Evolutionary conservation across 1,284 basidiomycete species (phyloP), one percentile per base, ranked within the genome.

Genomic region (Trichosporon coremiiforme): DNA sequence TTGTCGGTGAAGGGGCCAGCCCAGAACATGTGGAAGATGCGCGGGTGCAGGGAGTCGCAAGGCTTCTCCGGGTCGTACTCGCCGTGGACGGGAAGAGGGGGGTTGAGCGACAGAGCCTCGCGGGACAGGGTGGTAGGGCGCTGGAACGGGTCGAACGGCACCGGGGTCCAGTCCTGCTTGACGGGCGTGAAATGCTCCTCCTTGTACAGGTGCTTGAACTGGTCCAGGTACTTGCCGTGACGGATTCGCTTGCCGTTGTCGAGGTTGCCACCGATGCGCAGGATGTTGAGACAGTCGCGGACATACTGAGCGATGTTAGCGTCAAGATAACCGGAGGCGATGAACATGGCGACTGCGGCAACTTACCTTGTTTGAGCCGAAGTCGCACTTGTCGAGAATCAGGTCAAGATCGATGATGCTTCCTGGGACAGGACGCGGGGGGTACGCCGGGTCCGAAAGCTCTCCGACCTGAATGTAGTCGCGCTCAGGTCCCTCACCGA

Each of bases 331-430:
- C n/a, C n/a, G n/a, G n/a, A n/a, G n/a, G n/a, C n/a, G n/a, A n/a
- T n/a, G n/a, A n/a, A n/a, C n/a, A n/a, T 38, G 15, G 13, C 31
- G 17, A 33, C 31, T 31, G 57, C 31, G 31, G 31, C n/a, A n/a
- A n/a, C 57, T 73, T 75, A 92, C 93, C 87, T 94, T 92, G 78
- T 89, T 87, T 67, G 88, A 86, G 17, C 88, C 88, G 78, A 94
- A 95, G 83, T 95, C 92, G 80, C 95, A 98, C 75, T 94, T 88
- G 47, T 94, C 90, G 89, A 94, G 90, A 1, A 96, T 85, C 29
- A 91, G 84, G 81, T 98, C 95, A 74, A 98, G 82, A 82, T 98
- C 95, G 12, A 92, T 87, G 17, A 93, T 87, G 69, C 90, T 90
- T 17, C 93, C 92, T 0, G 91, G 88, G 12, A 89, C 85, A 22